Base-by-base conservation (phyloP, 2,329 filamentous ascomycete genomes). In the Blastomyces percursus region DNA sequence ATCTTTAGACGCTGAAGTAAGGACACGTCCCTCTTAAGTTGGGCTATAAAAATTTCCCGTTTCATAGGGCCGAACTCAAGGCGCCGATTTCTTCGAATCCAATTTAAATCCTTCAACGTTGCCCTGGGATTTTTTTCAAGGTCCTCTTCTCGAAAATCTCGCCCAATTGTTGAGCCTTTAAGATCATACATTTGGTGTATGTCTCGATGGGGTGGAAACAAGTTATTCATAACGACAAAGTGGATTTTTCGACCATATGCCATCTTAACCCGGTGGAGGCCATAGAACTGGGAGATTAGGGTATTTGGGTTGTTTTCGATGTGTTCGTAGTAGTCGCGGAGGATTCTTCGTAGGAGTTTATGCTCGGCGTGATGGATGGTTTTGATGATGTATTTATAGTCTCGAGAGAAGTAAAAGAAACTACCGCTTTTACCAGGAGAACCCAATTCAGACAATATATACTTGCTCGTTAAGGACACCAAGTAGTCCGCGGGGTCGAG, bases 301-400 rank as follows among this genome's bases (percentile, higher is more conserved):
- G 95, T 99, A 76, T 99, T 96, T 7, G 94, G 94, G 75, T 99
- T 97, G 61, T 91, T 84, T 69, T 86, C 86, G 67, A 97, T 91
- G 73, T 99, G 94, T 62, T 89, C 81, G 78, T 96, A 96, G 77
- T 99, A 99, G 65, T 97, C 90, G 72, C 88, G 90, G 35, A 81
- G 72, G n/a, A 80, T 79, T 68, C 73, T 78, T 61, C 78, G 74
- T 27, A 80, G 69, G 42, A 80, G 67, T 66, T 81, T 81, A 69
- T 80, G 79, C 66, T 99, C 94, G 69, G 86, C 86, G 71, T 97
- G 94, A 74, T 99, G 94, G 68, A 99, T 97, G 27, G 94, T 99
- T 78, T 99, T 99, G 84, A 99, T 99, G 77, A 99, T 99, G 78
- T 99, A 99, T 78, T 96, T 97, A 82, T 99, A 99, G 77, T 99